Percentiles rank a stretch among this genome's conserved stretches.
These are phyloP conservation scores for Eutrema heterophyllum DNA, from an alignment of 345 rosid species.

Conservation along the genomic window DNA sequence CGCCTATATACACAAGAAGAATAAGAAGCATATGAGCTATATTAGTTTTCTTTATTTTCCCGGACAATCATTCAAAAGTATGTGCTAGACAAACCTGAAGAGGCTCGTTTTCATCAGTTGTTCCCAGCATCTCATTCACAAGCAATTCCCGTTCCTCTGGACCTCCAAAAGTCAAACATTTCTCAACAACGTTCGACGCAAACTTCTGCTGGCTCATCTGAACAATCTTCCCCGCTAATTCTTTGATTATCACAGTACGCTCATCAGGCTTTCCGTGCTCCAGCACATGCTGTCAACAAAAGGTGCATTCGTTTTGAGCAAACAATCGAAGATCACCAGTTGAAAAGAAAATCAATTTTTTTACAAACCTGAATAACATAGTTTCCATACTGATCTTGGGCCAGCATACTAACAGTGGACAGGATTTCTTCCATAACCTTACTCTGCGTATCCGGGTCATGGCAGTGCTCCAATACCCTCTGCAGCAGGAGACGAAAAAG, in stretches of 20 bases:
- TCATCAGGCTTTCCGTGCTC: slow-evolving; percentile 90
- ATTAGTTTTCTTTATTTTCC: neutral
- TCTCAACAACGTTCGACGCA: slow-evolving; percentile 91
- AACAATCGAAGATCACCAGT: neutral
- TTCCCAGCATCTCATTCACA: slow-evolving; percentile 91
- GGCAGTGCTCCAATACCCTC: slow-evolving; percentile 91
- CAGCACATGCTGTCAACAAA: slow-evolving; percentile 67
- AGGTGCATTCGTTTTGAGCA: neutral
- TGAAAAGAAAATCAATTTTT: neutral
- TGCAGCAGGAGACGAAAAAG: slow-evolving; percentile 22
- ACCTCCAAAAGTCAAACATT: slow-evolving; percentile 79
- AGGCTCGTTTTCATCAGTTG: slow-evolving; percentile 92
- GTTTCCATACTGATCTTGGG: slow-evolving; percentile 95
- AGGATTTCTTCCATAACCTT: slow-evolving; percentile 83
- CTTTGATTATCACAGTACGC: slow-evolving; percentile 65
- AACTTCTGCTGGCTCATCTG: slow-evolving; percentile 97
- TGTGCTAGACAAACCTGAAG: slow-evolving; percentile 64
- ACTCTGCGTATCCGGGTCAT: slow-evolving; percentile 58
- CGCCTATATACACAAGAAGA: slow-evolving; percentile 38
- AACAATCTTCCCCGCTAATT: slow-evolving; percentile 76
- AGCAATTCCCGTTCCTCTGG: slow-evolving; percentile 61
- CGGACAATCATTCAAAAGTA: neutral
- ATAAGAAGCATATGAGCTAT: neutral
- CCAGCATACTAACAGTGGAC: slow-evolving; percentile 74
- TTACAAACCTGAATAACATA: slow-evolving; percentile 90